Evolutionary conservation across 139 green algal genomes (phyloP).

Genomic region (Gonium pectorale): DNA sequence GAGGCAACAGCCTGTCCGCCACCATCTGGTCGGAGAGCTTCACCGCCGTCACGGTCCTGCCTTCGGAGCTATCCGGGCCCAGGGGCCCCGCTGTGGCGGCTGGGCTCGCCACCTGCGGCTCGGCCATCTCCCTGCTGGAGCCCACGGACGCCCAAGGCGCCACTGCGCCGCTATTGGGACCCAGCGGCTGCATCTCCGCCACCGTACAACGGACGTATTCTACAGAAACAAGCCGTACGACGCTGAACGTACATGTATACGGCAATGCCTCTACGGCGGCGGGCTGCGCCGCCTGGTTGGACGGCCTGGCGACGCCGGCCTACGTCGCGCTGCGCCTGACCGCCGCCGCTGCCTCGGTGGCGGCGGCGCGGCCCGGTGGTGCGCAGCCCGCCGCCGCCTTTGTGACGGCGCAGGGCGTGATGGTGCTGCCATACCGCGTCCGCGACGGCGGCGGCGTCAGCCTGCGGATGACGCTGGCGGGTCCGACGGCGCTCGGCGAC

Average conservation of each 20-base stretch:
- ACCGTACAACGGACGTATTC: neutral
- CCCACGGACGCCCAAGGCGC: too few relatives aligned
- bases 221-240: neutral
- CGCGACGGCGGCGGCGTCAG: neutral
- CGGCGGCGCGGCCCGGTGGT: neutral
- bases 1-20: neutral
- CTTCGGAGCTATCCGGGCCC: neutral
- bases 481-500: neutral
- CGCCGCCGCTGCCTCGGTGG: neutral
- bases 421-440: neutral
- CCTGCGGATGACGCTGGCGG: neutral
- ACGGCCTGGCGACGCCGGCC: neutral
- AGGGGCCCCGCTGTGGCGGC: neutral
- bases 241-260: neutral
- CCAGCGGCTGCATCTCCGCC: constrained; percentile 8
- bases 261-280: neutral
- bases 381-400: neutral
- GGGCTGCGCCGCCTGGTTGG: neutral
- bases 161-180: neutral
- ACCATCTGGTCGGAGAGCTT: neutral
- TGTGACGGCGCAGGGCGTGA: neutral
- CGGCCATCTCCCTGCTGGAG: neutral
- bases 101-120: neutral
- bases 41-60: neutral
- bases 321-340: neutral